A percentile compares a stretch with the other conserved stretches of the same genome.
Conservation (phyloP, 2,329 filamentous ascomycete genomes). For the Fusarium odoratissimum region DNA sequence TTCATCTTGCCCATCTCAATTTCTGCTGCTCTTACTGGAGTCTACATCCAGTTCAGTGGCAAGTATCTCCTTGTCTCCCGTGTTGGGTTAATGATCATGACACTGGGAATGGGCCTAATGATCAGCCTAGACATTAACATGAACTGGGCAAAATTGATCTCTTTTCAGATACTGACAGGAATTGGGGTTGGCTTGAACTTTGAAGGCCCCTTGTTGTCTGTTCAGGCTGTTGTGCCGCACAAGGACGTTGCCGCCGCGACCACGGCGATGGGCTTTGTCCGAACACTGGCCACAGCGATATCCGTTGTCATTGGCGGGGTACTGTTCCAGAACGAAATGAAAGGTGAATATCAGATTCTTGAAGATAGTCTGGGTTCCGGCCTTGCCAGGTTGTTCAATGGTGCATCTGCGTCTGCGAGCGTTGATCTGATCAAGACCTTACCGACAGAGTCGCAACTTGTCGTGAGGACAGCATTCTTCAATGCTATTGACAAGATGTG, state of each 20-base stretch:
- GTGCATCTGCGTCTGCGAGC: conserved; percentile 67
- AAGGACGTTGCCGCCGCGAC: conserved; percentile 72
- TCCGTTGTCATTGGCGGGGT: conserved; percentile 76
- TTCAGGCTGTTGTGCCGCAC: conserved; percentile 71
- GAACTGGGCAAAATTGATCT: conserved; percentile 59
- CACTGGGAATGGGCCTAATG: conserved; percentile 68
- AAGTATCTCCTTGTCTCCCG: conserved; percentile 68
- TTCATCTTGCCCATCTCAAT: conserved; percentile 64
- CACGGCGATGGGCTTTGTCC: conserved; percentile 70
- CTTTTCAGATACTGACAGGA: conserved; percentile 70
- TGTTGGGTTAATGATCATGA: conserved; percentile 64
- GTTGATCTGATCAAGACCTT: conserved; percentile 59
- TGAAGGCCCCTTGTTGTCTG: conserved; percentile 70
- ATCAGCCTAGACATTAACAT: conserved; percentile 65
- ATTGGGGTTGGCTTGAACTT: conserved; percentile 72
- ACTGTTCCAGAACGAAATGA: conserved; percentile 77
- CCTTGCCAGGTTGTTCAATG: conserved; percentile 61
- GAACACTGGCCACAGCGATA: conserved; percentile 72
- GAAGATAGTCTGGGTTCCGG: conserved; percentile 58
- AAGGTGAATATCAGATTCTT: conserved; percentile 58
- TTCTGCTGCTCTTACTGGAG: conserved; percentile 55
- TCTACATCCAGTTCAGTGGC: conserved; percentile 64
- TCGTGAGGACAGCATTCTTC: conserved; percentile 44
- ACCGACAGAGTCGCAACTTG: conserved; percentile 26
- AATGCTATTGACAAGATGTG: conserved; percentile 43